Evolutionary conservation across 208 protist genomes (phyloP), one percentile per base, ranked within the genome.

Genomic region (Acanthamoeba culbertsoni): DNA sequence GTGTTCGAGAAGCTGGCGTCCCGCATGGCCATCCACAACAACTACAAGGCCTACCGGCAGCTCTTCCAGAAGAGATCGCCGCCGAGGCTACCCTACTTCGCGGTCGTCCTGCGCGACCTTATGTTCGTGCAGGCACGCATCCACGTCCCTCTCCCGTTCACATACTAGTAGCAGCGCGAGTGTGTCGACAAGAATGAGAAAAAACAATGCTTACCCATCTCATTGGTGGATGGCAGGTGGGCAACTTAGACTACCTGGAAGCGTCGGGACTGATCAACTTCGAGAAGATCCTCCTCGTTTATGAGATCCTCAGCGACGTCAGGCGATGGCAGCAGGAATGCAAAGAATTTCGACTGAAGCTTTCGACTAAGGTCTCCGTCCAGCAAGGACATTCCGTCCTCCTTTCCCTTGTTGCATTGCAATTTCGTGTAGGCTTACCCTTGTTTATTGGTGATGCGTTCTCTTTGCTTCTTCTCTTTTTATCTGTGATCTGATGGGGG

Each of bases 31-130:
- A 46, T 53, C 43, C 71, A 82, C 35, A 82, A 40, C 43, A 82
- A 82, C 71, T 82, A 82, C 71, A 82, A 82, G 71, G 71, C 28
- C 43, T 82, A 82, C 42, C 71, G 71, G 1, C 71, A 82, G 71
- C 71, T 82, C 26, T 82, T 53, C 43, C 71, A 82, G 8, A 82
- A 82, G 43, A 82, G 71, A 8, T 23, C 71, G 1, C 20, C 71
- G 3, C 71, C 71, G 5, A 82, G 53, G 71, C 37, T 82, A 31
- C 71, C 71, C 71, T 82, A 82, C 43, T 82, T 82, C 28, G 71
- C 71, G 4, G 42, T 82, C 43, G 35, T 82, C 71, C 71, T 82
- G 42, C 71, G 71, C 4, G 71, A 82, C 43, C 71, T 82, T 43
- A 46, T 82, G 40, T 82, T 82, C 20, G 71, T 82, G 40, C 71